A percentile compares a stretch with the other conserved stretches of the same genome.
phyloP scores from a whole-genome alignment of 768 basidiomycete genomes.

The Cystofilobasidium macerans region DNA sequence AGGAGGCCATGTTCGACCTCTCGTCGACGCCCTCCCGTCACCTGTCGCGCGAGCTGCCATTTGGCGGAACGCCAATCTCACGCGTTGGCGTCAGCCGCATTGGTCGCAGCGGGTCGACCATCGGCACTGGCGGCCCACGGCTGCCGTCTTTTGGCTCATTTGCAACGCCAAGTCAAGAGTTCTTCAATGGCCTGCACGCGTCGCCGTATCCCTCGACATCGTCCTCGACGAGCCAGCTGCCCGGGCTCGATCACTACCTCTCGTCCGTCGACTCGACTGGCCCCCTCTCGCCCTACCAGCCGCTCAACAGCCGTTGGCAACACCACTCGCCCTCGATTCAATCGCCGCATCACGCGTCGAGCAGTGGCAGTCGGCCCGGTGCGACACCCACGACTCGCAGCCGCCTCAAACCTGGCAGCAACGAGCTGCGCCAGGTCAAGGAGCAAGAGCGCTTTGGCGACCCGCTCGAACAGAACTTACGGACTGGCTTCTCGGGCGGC shows the following conservation, averaged over 20 bases:
- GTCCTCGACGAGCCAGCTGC: not conserved
- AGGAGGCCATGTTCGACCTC: conserved; percentile 15
- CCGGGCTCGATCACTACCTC: conserved; percentile 8
- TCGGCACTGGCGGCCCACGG: not conserved
- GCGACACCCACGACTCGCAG: not conserved
- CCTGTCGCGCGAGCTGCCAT: conserved; percentile 13
- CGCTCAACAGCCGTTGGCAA: not conserved
- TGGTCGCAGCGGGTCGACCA: not conserved
- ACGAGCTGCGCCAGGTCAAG: conserved; percentile 8
- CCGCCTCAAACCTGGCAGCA: not conserved
- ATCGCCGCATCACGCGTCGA: not conserved
- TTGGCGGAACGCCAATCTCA: conserved; percentile 18
- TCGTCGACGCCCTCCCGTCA: conserved; percentile 18
- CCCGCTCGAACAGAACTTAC: conserved; percentile 8
- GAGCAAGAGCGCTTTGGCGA: conserved; percentile 22
- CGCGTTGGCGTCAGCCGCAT: not conserved
- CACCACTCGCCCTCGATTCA: conserved; percentile 16
- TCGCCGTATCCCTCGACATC: conserved; percentile 13
- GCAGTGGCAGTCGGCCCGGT: not conserved
- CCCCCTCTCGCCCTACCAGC: conserved; percentile 22
- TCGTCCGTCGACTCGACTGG: conserved; percentile 16
- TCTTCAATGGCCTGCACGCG: conserved; percentile 20
- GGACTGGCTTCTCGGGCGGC: not conserved
- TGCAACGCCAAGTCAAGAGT: conserved; percentile 16
- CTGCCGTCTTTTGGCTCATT: conserved; percentile 10